Evolutionary conservation across 768 basidiomycete genomes (phyloP), one percentile per base, ranked within the genome.

Genomic region (Leccinum ochraceum): DNA sequence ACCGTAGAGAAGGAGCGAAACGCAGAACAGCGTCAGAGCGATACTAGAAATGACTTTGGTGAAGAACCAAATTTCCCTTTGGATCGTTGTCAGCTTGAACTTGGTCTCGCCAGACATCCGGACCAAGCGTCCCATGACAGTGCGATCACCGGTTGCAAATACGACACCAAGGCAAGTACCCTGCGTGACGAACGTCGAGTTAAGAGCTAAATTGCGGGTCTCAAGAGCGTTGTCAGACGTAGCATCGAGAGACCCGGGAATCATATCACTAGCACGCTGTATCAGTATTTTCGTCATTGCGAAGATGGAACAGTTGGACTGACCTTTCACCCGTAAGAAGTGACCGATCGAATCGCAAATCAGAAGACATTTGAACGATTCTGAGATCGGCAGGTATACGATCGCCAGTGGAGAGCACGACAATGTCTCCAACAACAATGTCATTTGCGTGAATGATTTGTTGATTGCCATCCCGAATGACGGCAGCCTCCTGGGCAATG

Each of bases 371-470:
- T 13, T 81, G 69, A 42, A 85, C 77, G 9, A 87, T 75, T 26
- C 86, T 79, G 30, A 86, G 72, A 64, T 87, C 86, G 0, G 86
- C 84, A 6, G 85, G 85, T 6, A 86, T 77, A 11, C 85, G 79
- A 63, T 86, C 82, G 17, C 84, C 84, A 3, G 83, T 79, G 32
- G 75, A 68, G 66, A 86, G 82, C 3, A 76, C 76, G 57, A 85
- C 77, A 36, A 86, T 70, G 63, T 86, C 84, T 11, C 84, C 84
- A 0, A 84, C 83, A 1, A 88, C 78, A 30, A 88, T 79, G 52
- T 85, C 80, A 44, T 80, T 80, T 30, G 85, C 83, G 20, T 76
- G 73, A 3, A 84, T 71, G 20, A 79, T 79, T 37, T 80, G 77
- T 49, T 76, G 77, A 37, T 78, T 76, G 8, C 80, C 78, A 57